Evolutionary conservation across 2,329 filamentous ascomycete genomes (phyloP).

Genomic region (Fusarium pininemorale): DNA sequence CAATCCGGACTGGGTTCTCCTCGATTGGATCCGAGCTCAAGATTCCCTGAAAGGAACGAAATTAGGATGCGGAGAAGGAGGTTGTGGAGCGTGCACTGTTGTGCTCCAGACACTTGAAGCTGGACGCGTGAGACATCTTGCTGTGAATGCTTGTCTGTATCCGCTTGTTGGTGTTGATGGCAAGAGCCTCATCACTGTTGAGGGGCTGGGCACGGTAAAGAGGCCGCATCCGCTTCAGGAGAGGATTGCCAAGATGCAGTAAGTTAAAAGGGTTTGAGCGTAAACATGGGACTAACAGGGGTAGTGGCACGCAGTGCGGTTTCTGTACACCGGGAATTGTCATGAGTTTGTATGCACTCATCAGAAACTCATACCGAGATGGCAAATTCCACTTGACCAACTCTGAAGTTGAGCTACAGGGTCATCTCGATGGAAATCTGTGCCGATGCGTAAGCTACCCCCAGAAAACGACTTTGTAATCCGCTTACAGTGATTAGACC

Average conservation of each 20-base stretch:
- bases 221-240: background rate
- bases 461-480: fast-evolving
- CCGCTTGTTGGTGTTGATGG: slow-evolving; percentile 3
- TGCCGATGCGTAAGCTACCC: background rate
- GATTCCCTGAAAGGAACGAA: background rate
- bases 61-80: background rate
- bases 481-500: background rate
- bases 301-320: background rate
- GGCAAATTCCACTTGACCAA: background rate
- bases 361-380: background rate
- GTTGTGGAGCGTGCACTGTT: background rate
- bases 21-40: slow-evolving; percentile 5
- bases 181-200: background rate
- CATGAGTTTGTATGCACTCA: background rate
- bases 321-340: background rate
- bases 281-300: fast-evolving
- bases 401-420: background rate
- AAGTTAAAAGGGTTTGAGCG: fast-evolving
- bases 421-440: background rate
- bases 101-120: background rate
- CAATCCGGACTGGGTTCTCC: background rate
- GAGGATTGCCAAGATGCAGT: slow-evolving; percentile 6
- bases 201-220: background rate
- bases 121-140: background rate
- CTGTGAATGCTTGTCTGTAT: background rate